Evolutionary conservation across 2,329 filamentous ascomycete genomes (phyloP), one percentile per base, ranked within the genome.

Genomic region (Claviceps fusiformis): DNA sequence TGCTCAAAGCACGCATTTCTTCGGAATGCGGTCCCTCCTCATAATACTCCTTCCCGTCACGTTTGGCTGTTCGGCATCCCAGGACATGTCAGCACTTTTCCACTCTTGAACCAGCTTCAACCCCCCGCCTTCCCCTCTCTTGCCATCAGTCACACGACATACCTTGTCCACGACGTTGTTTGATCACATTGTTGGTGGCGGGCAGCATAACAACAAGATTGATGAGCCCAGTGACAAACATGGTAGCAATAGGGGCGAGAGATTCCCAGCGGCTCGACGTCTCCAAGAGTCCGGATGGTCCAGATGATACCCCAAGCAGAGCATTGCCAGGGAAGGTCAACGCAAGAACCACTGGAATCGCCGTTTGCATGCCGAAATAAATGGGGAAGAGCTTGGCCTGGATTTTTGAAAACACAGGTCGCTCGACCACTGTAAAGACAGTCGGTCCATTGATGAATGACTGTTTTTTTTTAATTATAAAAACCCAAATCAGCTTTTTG

Each of bases 1-100:
- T 87, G 75, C 92, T 95, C 62, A 95, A 70, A 9, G 75, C 76
- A 62, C 81, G 70, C 91, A 97, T 96, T 73, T 92, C 88, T 62
- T 84, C 77, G 5, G 87, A 93, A 64, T 95, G 88, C 44, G 89
- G 87, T 1, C 83, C 79, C 53, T 80, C 73, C 60, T 95, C 89
- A 64, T 86, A 87, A 69, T 84, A 88, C 67, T 86, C 87, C 78
- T 95, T 96, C 54, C 89, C 89, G 67, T 96, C 92, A 63, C 85
- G 83, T 58, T 86, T 89, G 75, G 92, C 91, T 83, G 58, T 47
- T 5, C 24, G 17, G 53, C 9, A 19, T 19, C 19, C 19, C 47
- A 37, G 7, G 54, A 10, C 49, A 33, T 52, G 44, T 67, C 51
- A 68, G 58, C 41, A 27, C 45, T 9, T 19, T 4, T 15, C 13